Evolutionary conservation across 2,329 filamentous ascomycete genomes (phyloP), one percentile per base, ranked within the genome.

Genomic region (Colletotrichum viniferum): DNA sequence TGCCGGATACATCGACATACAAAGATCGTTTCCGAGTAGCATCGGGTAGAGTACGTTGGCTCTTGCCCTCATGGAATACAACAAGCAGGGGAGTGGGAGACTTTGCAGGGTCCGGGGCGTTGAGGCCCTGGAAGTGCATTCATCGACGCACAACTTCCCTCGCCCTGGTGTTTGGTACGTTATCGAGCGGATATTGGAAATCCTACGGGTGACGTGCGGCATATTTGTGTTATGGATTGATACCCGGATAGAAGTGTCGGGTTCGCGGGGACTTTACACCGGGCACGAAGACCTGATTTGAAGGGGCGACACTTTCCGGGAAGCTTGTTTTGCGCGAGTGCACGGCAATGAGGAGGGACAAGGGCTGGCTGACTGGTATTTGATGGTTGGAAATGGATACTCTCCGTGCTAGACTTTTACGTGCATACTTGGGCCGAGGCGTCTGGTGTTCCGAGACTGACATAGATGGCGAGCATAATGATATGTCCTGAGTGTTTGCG

Each of bases 391-490:
- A 61, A 64, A 28, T 63, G 48, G 63, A 24, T 69, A 73, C 48
- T 70, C 64, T 60, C n/a, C 48, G 69, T 67, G 58, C 70, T 76
- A 76, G 73, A 76, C 69, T 73, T 73, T 60, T 36, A 58, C 73
- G 48, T 73, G 73, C 73, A 76, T 76, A 58, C 28, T 60, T 64
- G 63, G 61, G 63, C 58, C 69, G 56, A 58, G 73, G 73, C 69
- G 69, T 73, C 52, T 61, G 73, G 73, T 76, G 73, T 76, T 76
- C 43, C 63, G 63, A 76, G 73, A 76, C 34, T 76, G 73, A 73
- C 58, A 76, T 76, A 73, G 73, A 76, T 69, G 70, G 73, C 73
- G 63, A 73, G 73, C 69, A 76, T 76, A 76, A 76, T 76, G 73
- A 73, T 18, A 69, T 52, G 69, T 72, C 58, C 71, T 24, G 67